Evolutionary conservation across 176 grass and related monocot genomes (phyloP), one percentile per base, ranked within the genome.

Genomic region (Coix lacrymajobi): DNA sequence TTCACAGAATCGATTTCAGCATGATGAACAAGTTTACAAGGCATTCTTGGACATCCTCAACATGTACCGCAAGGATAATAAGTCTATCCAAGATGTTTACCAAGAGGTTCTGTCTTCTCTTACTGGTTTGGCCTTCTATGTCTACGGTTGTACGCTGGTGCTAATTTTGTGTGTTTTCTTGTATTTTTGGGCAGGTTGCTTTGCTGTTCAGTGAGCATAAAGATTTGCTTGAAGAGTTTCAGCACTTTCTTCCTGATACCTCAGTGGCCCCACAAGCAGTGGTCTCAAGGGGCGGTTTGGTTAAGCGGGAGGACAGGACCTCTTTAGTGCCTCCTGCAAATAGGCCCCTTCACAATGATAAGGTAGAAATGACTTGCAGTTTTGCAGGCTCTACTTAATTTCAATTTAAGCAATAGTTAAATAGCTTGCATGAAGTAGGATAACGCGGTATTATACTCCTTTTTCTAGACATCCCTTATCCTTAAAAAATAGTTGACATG

Each of bases 51-150:
- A 99, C 86, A 96, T 99, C 26, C 93, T 99, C 82, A 96, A 99
- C 87, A 96, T 99, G 96, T 99, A 99, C 41, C 87, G 96, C 81
- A 99, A 93, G 87, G 96, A 99, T 62, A 95, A 96, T 69, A 99
- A 96, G 74, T 92, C 93, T 58, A 99, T 99, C 68, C 96, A 99
- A 73, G 96, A 99, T 17, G 96, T 99, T 70, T 96, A 99, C 38
- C 91, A 93, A n/a, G 96, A 99, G 89, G 96, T 98, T 71, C 58
- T 66, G 66, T 79, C 76, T 73, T 36, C 4, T 56, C 29, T 65
- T 31, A 14, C 46, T 67, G 0, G 24, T 22, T 58, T 65, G 26
- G 13, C 3, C 12, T 30, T 31, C 5, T 62, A 45, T 30, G 7
- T 15, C 7, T 83, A 20, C n/a, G n/a, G n/a, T n/a, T n/a, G n/a